Evolutionary conservation across 2,329 filamentous ascomycete species (phyloP).

Genomic region (Venturia oleaginea): DNA sequence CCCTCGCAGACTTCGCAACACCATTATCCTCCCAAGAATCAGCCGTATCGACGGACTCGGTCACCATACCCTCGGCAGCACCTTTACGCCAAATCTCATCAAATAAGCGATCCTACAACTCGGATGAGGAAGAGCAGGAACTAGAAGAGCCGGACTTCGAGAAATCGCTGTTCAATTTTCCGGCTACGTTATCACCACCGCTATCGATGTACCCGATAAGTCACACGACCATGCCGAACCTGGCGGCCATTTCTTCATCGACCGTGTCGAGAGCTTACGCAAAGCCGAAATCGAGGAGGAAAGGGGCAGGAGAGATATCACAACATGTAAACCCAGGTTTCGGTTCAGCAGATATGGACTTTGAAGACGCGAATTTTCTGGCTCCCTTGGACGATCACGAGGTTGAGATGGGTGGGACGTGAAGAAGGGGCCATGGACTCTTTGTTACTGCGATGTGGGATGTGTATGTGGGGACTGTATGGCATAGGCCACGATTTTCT

Average conservation of each 20-base stretch:
- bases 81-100: slow-evolving; percentile 21
- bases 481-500: not conserved
- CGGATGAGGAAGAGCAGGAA: slow-evolving; percentile 28
- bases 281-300: slow-evolving; percentile 14
- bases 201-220: slow-evolving; percentile 17
- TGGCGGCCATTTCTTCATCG: slow-evolving; percentile 2
- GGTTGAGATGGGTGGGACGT: slow-evolving; percentile 17
- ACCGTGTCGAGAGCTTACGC: not conserved
- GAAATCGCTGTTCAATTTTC: not conserved
- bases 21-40: slow-evolving; percentile 25
- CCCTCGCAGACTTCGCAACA: slow-evolving; percentile 22
- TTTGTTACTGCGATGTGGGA: not conserved
- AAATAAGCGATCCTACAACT: slow-evolving; percentile 35
- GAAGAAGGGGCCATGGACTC: not conserved
- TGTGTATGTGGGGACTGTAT: not conserved
- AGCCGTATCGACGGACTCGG: slow-evolving; percentile 20
- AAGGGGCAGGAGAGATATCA: slow-evolving; percentile 27
- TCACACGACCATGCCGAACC: slow-evolving; percentile 15
- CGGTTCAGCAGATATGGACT: slow-evolving; percentile 41
- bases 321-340: slow-evolving; percentile 21
- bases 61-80: slow-evolving; percentile 21
- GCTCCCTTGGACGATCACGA: slow-evolving; percentile 21
- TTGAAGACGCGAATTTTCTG: slow-evolving; percentile 59
- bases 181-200: not conserved
- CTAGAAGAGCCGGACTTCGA: slow-evolving; percentile 30